These are phyloP conservation scores for Orbilia javanica DNA, from an alignment of 2,329 filamentous ascomycete genomes.

Conservation along the genomic window DNA sequence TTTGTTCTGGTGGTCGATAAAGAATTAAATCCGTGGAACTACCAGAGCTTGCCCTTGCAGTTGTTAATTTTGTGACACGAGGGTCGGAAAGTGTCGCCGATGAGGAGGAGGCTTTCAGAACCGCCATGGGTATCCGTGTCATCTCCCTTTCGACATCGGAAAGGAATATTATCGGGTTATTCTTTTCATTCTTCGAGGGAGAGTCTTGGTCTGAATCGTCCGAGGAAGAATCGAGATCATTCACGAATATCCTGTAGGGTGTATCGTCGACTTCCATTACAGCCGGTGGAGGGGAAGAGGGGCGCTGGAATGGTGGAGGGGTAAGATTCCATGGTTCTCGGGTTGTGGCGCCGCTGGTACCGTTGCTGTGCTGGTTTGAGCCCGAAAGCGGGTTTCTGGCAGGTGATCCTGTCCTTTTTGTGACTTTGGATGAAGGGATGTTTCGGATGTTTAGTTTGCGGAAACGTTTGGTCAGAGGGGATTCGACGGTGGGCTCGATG, in stretches of 20 bases:
- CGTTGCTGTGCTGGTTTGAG: slow-evolving; percentile 70
- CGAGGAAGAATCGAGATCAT: slow-evolving; percentile 89
- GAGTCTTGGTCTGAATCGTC: slow-evolving; percentile 72
- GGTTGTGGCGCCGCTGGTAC: slow-evolving; percentile 27
- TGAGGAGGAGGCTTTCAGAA: slow-evolving; percentile 66
- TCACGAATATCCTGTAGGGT: slow-evolving; percentile 84
- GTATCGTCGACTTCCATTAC: slow-evolving; percentile 68
- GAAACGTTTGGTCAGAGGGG: slow-evolving; percentile 66
- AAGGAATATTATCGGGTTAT: slow-evolving; percentile 77
- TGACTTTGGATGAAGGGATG: slow-evolving; percentile 59
- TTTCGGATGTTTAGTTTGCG: slow-evolving; percentile 70
- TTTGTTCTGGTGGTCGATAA: slow-evolving; percentile 82
- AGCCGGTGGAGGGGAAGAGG: slow-evolving; percentile 43
- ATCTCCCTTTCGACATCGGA: slow-evolving; percentile 88
- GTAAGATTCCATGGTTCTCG: slow-evolving; percentile 79
- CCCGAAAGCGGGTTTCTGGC: slow-evolving; percentile 60
- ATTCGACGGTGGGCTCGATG: slow-evolving; percentile 61
- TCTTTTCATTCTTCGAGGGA: slow-evolving; percentile 71
- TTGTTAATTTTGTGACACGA: slow-evolving; percentile 66
- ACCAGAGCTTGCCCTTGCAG: slow-evolving; percentile 68
- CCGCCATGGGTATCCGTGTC: slow-evolving; percentile 74
- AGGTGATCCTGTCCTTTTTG: slow-evolving; percentile 55
- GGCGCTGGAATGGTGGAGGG: slow-evolving; percentile 68
- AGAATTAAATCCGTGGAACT: slow-evolving; percentile 73
- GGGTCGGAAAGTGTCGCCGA: slow-evolving; percentile 71